Conservation (phyloP, 2,329 filamentous ascomycete species). For the Fusarium camptoceras region DNA sequence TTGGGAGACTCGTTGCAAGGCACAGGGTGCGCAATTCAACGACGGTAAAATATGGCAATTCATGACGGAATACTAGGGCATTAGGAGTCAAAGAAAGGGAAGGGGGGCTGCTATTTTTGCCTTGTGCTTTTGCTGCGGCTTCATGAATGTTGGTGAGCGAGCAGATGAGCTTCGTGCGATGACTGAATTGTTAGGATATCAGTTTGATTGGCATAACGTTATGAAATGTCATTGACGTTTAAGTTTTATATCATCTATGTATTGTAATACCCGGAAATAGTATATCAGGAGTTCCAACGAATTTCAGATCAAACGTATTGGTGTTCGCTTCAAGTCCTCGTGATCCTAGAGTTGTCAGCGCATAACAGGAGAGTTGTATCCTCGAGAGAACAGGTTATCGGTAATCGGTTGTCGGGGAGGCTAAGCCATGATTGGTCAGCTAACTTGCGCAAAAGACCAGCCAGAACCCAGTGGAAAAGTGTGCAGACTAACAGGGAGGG, state of each 20-base stretch:
- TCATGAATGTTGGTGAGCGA: slow-evolving; percentile 22
- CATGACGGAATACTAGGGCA: slow-evolving; percentile 36
- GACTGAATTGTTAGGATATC: slow-evolving; percentile 43
- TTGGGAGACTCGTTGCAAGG: slow-evolving; percentile 33
- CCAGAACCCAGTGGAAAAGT: slow-evolving; percentile 28
- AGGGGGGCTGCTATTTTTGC: slow-evolving; percentile 31
- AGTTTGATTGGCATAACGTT: slow-evolving; percentile 43
- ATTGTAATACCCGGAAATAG: slow-evolving; percentile 5
- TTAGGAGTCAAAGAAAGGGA: slow-evolving; percentile 35
- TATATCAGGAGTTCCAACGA: not conserved
- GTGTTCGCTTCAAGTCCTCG: slow-evolving; percentile 29
- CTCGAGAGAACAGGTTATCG: slow-evolving; percentile 43
- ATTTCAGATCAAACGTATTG: not conserved
- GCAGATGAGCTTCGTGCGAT: slow-evolving; percentile 16
- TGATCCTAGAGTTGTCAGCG: slow-evolving; percentile 30
- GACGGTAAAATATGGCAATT: slow-evolving; percentile 39
- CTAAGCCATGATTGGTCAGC: slow-evolving; percentile 46
- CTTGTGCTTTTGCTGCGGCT: slow-evolving; percentile 16
- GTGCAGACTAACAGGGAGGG: slow-evolving; percentile 31
- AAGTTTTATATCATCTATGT: slow-evolving; percentile 19
- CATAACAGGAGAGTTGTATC: slow-evolving; percentile 28
- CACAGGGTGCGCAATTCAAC: slow-evolving; percentile 36
- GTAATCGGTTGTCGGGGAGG: slow-evolving; percentile 44
- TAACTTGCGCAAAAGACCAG: slow-evolving; percentile 20
- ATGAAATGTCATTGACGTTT: slow-evolving; percentile 37